A percentile compares a stretch with the other conserved stretches of the same genome.
Conservation (phyloP, 192 early-diverging fungal species). For the Coemansia aciculifera region DNA sequence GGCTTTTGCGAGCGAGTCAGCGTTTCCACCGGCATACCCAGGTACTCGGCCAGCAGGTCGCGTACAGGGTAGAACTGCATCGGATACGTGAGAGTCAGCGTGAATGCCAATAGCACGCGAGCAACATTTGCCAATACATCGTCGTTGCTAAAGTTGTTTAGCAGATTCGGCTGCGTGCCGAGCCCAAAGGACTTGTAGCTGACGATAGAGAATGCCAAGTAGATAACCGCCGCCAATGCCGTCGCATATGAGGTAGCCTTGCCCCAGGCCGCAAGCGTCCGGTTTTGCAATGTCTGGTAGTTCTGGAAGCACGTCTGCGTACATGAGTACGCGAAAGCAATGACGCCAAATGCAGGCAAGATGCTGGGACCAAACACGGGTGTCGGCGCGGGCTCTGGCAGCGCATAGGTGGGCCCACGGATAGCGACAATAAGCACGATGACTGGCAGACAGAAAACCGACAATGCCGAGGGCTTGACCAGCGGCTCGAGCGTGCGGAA, state of each 20-base stretch:
- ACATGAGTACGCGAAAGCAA: constrained; percentile 68
- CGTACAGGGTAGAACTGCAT: constrained; percentile 57
- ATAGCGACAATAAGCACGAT: constrained; percentile 63
- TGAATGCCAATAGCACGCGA: constrained; percentile 60
- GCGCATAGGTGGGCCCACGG: constrained; percentile 57
- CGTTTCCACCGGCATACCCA: constrained; percentile 27
- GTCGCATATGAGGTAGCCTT: constrained; percentile 56
- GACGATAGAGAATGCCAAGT: constrained; percentile 61
- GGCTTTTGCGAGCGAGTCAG: not conserved
- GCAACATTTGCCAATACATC: constrained; percentile 64
- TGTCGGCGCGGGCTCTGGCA: constrained; percentile 56
- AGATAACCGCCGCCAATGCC: constrained; percentile 53
- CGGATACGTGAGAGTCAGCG: constrained; percentile 61
- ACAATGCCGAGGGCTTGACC: constrained; percentile 57
- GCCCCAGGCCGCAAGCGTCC: constrained; percentile 54
- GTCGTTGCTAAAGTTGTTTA: constrained; percentile 63
- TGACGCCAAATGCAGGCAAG: constrained; percentile 64
- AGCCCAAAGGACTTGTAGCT: constrained; percentile 65
- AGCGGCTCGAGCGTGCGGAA: constrained; percentile 64
- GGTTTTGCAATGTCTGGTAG: constrained; percentile 55
- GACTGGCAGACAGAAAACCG: constrained; percentile 62
- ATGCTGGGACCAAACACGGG: constrained; percentile 60
- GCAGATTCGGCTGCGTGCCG: constrained; percentile 63
- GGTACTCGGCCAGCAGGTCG: constrained; percentile 21
- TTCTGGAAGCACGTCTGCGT: constrained; percentile 63